Percentiles rank a stretch among this genome's conserved stretches.
Conservation (phyloP, 140 eudicot genomes). For the Erigeron philadelphicus region DNA sequence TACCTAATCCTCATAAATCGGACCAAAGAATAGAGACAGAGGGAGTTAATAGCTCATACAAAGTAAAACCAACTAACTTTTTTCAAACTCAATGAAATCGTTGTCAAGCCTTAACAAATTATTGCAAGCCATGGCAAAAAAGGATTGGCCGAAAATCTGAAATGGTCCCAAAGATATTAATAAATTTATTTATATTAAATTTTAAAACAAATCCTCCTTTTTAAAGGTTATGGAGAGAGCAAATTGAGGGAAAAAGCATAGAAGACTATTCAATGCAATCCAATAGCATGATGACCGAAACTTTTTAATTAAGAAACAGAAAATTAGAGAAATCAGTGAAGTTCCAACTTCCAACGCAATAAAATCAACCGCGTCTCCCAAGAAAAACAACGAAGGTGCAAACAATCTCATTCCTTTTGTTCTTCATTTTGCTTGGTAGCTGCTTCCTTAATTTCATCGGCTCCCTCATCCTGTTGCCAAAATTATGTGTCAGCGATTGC, state of each 20-base stretch:
- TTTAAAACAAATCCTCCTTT: neutral
- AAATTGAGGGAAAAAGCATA: neutral
- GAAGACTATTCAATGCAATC: slow-evolving; percentile 19
- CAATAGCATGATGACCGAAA: neutral
- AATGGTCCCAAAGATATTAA: neutral
- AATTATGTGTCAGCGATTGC: neutral
- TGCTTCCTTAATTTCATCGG: slow-evolving; percentile 62
- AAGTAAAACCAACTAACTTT: no score
- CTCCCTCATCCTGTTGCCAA: slow-evolving; percentile 60
- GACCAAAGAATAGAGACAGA: no score
- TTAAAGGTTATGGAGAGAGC: neutral
- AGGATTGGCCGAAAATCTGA: no score
- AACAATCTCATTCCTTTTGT: slow-evolving; percentile 39
- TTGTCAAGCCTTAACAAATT: no score
- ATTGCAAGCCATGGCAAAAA: no score
- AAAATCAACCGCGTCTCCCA: slow-evolving; percentile 18
- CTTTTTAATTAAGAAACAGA: neutral
- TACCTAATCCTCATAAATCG: no score
- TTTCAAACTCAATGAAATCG: no score
- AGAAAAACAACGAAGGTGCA: slow-evolving; percentile 17
- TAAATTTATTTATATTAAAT: neutral
- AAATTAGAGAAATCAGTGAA: slow-evolving; percentile 3
- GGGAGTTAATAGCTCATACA: no score
- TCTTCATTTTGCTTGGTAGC: slow-evolving; percentile 45
- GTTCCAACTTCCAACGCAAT: slow-evolving; percentile 18